Evolutionary conservation across 2,329 filamentous ascomycete genomes (phyloP), one percentile per base, ranked within the genome.

Genomic region (Fusarium brevicatenulatum): DNA sequence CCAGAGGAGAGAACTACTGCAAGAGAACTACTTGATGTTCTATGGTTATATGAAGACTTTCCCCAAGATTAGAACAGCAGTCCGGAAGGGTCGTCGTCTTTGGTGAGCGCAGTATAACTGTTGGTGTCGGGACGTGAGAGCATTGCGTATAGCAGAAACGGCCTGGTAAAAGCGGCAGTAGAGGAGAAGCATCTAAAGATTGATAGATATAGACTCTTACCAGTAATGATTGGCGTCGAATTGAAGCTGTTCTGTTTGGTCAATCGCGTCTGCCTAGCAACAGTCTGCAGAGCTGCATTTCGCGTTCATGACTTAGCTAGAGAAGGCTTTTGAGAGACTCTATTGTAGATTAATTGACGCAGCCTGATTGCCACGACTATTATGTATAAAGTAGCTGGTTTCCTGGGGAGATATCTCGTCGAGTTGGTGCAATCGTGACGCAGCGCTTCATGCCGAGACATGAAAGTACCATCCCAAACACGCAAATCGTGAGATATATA

Each of bases 1-100:
- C 79, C 79, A 1, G 77, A 78, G 55, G 61, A 80, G 37, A 72
- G 79, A 12, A 74, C 75, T 34, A 80, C 78, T 4, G 77, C 78
- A 18, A 75, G 72, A 49, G 77, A 80, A 56, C 56, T 80, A 42
- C 70, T 80, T 2, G 68, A 79, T 13, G 78, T 80, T 32, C 77
- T 78, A 5, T 81, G 78, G 78, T 63, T 80, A 2, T n/a, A 54
- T 30, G 10, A 40, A 7, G 25, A 40, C 16, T 30, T 54, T 9
- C 19, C 52, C 13, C 52, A 40, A 30, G 52, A 40, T 15, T 54
- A 54, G 23, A 32, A 32, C 7, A 49, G 43, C 43, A 46, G 23
- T 0, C 18, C 11, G 23, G 23, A 46, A 28, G 23, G 23, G 23
- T 9, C 7, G 9, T 13, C 43, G 18, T 12, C 5, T 46, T 28